Conservation (phyloP, 129 eudicot genomes). For the Tagetes erecta region DNA sequence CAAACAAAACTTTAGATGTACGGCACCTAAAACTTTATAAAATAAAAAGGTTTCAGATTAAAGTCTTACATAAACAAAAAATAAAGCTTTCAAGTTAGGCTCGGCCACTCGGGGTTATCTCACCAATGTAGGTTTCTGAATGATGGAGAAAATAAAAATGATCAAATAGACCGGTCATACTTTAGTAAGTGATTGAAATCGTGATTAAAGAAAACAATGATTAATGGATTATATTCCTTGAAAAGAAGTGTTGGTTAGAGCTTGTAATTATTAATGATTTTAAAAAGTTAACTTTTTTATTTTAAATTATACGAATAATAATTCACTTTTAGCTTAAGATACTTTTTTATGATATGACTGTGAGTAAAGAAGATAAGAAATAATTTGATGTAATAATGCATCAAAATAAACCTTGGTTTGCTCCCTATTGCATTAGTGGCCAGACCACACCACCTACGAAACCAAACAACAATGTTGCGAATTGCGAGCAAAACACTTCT, state of each 20-base stretch:
- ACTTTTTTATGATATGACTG: not conserved
- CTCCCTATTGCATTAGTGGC: conserved; percentile 22
- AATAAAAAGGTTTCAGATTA: too few species aligned
- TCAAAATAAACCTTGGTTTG: conserved; percentile 9
- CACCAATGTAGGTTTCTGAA: too few species aligned
- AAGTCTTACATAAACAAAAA: too few species aligned
- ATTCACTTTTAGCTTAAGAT: not conserved
- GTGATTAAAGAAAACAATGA: not conserved
- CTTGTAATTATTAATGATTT: not conserved
- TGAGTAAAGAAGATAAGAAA: not conserved
- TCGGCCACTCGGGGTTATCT: too few species aligned
- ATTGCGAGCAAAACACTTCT: conserved; percentile 35
- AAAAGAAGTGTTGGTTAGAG: not conserved
- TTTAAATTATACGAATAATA: not conserved
- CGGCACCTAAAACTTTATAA: too few species aligned
- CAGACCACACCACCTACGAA: conserved; percentile 29
- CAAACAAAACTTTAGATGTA: too few species aligned
- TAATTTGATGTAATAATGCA: conserved; percentile 9
- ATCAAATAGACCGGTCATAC: too few species aligned
- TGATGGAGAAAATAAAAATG: too few species aligned
- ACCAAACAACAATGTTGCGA: conserved; percentile 33
- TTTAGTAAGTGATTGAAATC: too few species aligned
- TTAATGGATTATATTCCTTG: not conserved
- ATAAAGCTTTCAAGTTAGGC: too few species aligned
- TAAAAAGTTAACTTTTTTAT: not conserved